phyloP scores from a whole-genome alignment of 805 yeast species.

The Kodamaea fukazawae region DNA sequence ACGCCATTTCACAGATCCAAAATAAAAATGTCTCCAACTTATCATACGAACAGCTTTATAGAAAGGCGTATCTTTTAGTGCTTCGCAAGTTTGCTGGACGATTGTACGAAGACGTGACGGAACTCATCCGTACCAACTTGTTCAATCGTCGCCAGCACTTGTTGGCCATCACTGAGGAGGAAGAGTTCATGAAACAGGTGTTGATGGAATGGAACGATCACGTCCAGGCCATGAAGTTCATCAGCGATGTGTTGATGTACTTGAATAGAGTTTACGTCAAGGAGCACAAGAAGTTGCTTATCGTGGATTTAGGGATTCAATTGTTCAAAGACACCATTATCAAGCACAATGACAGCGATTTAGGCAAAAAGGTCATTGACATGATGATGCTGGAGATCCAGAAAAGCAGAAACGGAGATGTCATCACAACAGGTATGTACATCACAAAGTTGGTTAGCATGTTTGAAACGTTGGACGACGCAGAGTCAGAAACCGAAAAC shows the following conservation, averaged over 20 bases:
- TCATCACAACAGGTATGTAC: slow-evolving; percentile 48
- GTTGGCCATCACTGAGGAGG: slow-evolving; percentile 20
- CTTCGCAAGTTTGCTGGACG: slow-evolving; percentile 64
- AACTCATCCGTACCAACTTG: slow-evolving; percentile 48
- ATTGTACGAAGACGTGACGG: slow-evolving; percentile 60
- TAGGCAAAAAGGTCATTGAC: slow-evolving; percentile 51
- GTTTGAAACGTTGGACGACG: slow-evolving; percentile 61
- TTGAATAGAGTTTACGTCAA: slow-evolving; percentile 81
- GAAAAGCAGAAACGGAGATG: slow-evolving; percentile 52
- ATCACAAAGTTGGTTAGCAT: slow-evolving; percentile 63
- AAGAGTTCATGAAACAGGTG: slow-evolving; percentile 36
- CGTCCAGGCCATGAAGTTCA: slow-evolving; percentile 66
- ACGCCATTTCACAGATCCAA: slow-evolving; percentile 72
- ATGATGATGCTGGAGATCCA: slow-evolving; percentile 55
- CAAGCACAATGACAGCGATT: slow-evolving; percentile 43
- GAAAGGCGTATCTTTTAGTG: slow-evolving; percentile 75
- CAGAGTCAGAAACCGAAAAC: slow-evolving; percentile 48
- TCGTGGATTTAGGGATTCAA: slow-evolving; percentile 72
- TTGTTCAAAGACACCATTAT: slow-evolving; percentile 63
- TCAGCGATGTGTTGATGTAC: slow-evolving; percentile 83
- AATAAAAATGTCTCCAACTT: slow-evolving; percentile 67
- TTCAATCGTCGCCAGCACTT: slow-evolving; percentile 19
- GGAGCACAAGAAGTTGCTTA: slow-evolving; percentile 58
- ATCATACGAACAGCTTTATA: slow-evolving; percentile 79
- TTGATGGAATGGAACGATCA: slow-evolving; percentile 67